Percentiles rank a stretch among this genome's conserved stretches.
Conservation (phyloP, 139 green algal species). For the Asterochloris sp. region DNA sequence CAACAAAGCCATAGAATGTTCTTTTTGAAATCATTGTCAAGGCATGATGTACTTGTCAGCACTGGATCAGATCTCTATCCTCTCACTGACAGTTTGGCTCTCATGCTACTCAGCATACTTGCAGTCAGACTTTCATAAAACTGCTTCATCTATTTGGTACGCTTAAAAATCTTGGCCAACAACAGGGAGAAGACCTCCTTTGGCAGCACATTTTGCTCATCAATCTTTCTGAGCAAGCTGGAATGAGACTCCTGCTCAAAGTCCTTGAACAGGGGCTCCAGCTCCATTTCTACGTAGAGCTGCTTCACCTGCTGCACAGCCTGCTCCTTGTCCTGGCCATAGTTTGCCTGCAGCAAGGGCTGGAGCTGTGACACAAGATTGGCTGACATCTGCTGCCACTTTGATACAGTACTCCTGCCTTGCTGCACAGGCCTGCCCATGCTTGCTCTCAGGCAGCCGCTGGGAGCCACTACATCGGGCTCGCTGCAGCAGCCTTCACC, state of each 20-base stretch:
- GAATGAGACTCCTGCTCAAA: slow-evolving; percentile 82
- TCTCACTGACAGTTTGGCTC: no score
- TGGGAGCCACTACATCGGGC: no score
- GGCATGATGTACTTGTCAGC: no score
- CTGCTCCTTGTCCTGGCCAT: slow-evolving; percentile 76
- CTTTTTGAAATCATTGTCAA: no score
- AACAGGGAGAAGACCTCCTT: slow-evolving; percentile 79
- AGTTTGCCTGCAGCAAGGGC: slow-evolving; percentile 68
- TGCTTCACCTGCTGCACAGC: slow-evolving; percentile 80
- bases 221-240: slow-evolving; percentile 61
- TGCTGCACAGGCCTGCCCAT: neutral
- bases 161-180: slow-evolving; percentile 96
- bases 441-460: no score
- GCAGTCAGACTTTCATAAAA: no score
- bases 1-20: no score
- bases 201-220: slow-evolving; percentile 77
- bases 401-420: neutral
- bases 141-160: slow-evolving; percentile 68
- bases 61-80: no score
- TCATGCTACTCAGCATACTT: no score
- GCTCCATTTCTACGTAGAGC: slow-evolving; percentile 81
- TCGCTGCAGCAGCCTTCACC: no score
- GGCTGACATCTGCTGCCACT: neutral
- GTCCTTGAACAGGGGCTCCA: slow-evolving; percentile 78
- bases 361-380: neutral